Evolutionary conservation across 768 basidiomycete genomes (phyloP).

Genomic region (Rossbeevera mucosa): DNA sequence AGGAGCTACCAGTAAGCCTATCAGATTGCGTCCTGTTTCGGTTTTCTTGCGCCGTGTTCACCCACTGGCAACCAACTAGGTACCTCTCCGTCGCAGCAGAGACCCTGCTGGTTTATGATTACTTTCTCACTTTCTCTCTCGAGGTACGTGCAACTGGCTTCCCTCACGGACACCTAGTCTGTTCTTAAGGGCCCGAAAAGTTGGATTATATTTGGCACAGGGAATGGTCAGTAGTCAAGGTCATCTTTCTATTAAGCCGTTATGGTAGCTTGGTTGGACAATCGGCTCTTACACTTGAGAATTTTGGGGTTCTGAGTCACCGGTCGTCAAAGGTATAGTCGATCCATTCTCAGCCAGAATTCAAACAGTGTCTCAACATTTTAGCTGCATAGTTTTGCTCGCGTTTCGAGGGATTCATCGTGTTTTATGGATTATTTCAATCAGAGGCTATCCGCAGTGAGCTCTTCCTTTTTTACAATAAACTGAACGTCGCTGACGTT

Average conservation of each 20-base stretch:
- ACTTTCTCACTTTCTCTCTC: slow-evolving; percentile 9
- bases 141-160: slow-evolving; percentile 6
- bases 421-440: neutral
- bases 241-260: slow-evolving; percentile 15
- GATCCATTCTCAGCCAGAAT: neutral
- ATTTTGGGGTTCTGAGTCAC: slow-evolving; percentile 11
- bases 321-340: slow-evolving; percentile 7
- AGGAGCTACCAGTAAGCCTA: neutral
- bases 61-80: neutral
- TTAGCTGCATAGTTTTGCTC: neutral
- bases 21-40: neutral
- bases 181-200: neutral
- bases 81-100: neutral
- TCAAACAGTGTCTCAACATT: neutral
- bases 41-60: neutral
- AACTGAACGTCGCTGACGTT: neutral
- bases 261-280: slow-evolving; percentile 11
- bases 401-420: neutral
- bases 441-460: slow-evolving; percentile 1
- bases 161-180: neutral
- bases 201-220: neutral
- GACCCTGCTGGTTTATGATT: slow-evolving; percentile 2
- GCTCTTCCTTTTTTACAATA: neutral
- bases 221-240: slow-evolving; percentile 5
- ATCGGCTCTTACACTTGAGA: slow-evolving; percentile 3